Base-by-base conservation (phyloP, 257 asterid genomes). In the Lycium barbarum region DNA sequence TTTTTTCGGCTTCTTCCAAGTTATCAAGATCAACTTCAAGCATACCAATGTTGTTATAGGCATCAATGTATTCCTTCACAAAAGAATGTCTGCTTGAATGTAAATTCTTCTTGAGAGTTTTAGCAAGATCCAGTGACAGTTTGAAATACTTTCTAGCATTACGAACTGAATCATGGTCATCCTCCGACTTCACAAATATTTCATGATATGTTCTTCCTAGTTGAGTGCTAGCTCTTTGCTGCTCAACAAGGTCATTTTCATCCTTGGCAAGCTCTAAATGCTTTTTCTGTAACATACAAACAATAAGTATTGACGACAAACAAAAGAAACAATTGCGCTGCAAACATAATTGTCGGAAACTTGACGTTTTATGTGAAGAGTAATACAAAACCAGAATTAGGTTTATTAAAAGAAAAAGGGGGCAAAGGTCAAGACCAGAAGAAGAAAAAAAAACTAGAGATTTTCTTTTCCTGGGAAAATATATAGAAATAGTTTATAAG, bases 141-240 rank as follows among this genome's bases (percentile, higher is more conserved):
- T 79, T 85, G 85, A 97, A 97, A 90, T 97, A 95, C 85, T 91
- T 94, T 86, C 93, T 93, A 80, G 97, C 97, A 85, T 90, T 92
- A 61, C 92, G 89, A 67, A 94, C 86, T 6, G 99, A 90, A 35
- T 35, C 58, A 73, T 93, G 98, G 89, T 97, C 98, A 86, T 93
- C 93, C 4, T 95, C 95, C 3, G 97, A 95, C 85, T 85, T 90
- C 74, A 93, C 7, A 88, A 97, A 97, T 84, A 95, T 87, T 88
- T 97, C 98, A 89, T 97, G 96, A 85, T 95, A 97, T 63, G 98
- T 93, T 85, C 99, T 92, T 73, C 99, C 99, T 38, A 97, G 98
- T 90, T 97, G 99, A 49, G 99, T 97, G 86, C 92, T 89, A 22
- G 98, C 98, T 90, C 99, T 91, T 89, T 95, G 98, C 89, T 97